These are phyloP conservation scores for Collybia nuda DNA, from an alignment of 768 basidiomycete genomes.

Conservation along the genomic window DNA sequence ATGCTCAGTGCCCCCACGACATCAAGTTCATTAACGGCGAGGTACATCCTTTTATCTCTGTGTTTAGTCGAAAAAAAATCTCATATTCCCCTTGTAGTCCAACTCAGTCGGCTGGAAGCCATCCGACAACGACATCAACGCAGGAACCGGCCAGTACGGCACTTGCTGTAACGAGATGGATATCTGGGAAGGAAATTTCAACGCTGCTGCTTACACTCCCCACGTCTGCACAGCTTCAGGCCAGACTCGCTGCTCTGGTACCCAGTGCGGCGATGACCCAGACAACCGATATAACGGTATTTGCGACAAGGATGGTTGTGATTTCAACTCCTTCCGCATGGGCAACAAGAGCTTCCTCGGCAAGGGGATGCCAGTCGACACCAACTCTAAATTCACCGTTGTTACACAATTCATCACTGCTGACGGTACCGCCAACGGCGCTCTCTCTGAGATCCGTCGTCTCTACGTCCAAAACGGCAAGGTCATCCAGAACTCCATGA, in stretches of 20 bases:
- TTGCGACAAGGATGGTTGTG: constrained; percentile 43
- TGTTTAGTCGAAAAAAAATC: not conserved
- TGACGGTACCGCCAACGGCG: constrained; percentile 34
- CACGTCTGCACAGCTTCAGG: constrained; percentile 33
- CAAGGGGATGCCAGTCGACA: constrained; percentile 34
- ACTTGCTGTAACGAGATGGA: constrained; percentile 45
- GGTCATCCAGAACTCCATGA: constrained; percentile 35
- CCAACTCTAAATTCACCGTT: constrained; percentile 36
- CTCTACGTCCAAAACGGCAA: constrained; percentile 39
- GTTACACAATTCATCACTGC: constrained; percentile 43
- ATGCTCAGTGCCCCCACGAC: constrained; percentile 60
- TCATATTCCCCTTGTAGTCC: constrained; percentile 21
- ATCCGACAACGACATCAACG: constrained; percentile 29
- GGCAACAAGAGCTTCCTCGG: constrained; percentile 36
- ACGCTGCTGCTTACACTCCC: constrained; percentile 39
- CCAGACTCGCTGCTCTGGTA: constrained; percentile 31
- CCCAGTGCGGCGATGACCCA: constrained; percentile 22
- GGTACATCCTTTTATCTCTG: constrained; percentile 25
- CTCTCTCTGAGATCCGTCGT: constrained; percentile 39
- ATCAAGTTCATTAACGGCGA: constrained; percentile 62
- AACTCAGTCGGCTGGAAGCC: constrained; percentile 34
- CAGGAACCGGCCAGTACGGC: constrained; percentile 35
- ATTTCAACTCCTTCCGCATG: constrained; percentile 46
- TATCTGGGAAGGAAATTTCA: constrained; percentile 43
- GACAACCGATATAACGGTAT: constrained; percentile 30